Conservation (phyloP, 2,329 filamentous ascomycete species). For the Sclerotinia spermophila region DNA sequence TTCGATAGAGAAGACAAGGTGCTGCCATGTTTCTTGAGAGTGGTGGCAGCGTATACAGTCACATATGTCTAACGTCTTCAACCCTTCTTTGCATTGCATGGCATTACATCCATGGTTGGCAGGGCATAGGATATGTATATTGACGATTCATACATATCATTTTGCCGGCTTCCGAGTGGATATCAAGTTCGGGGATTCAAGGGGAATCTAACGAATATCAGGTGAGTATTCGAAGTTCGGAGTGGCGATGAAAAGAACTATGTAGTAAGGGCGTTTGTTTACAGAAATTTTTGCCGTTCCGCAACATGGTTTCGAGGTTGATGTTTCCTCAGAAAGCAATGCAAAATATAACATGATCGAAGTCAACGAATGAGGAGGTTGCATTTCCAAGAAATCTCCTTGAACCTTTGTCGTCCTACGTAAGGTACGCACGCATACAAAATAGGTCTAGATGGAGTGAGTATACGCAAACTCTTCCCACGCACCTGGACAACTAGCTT, state of each 20-base stretch:
- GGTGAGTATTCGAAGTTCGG: background rate
- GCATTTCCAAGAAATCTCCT: background rate
- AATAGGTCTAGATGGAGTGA: background rate
- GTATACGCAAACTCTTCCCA: conserved; percentile 1
- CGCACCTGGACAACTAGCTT: conserved; percentile 10
- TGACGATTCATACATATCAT: background rate
- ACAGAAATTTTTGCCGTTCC: conserved; percentile 6
- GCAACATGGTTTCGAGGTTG: background rate
- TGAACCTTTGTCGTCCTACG: conserved; percentile 2
- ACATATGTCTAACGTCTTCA: conserved; percentile 25
- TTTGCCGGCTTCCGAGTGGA: conserved; percentile 17
- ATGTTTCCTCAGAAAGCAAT: background rate
- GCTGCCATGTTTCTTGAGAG: background rate
- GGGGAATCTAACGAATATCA: conserved; percentile 11
- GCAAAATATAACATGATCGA: conserved; percentile 8
- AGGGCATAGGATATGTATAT: background rate
- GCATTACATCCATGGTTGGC: background rate
- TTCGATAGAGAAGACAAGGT: background rate
- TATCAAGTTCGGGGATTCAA: background rate
- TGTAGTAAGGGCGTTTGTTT: background rate
- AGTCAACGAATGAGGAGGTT: background rate
- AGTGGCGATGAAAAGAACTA: background rate
- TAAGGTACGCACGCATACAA: background rate
- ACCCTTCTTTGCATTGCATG: conserved; percentile 21
- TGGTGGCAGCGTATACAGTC: conserved; percentile 16